Percentiles rank a stretch among this genome's conserved stretches.
These are phyloP conservation scores for Colletotrichum sp. DNA, from an alignment of 2,329 filamentous ascomycete species.

Conservation along the genomic window DNA sequence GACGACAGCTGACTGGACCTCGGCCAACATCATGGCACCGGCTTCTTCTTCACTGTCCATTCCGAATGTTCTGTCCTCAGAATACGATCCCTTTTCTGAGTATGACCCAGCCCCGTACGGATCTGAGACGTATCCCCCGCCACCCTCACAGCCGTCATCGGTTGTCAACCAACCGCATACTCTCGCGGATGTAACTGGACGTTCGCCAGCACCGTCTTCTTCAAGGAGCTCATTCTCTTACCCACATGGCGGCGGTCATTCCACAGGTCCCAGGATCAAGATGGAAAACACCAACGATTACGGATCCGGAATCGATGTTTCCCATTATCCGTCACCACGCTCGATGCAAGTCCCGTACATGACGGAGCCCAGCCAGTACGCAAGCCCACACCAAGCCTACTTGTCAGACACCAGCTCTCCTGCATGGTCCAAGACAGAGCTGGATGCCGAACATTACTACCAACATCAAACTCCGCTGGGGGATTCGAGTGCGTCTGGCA, in stretches of 20 bases:
- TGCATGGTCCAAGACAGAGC: slow-evolving; percentile 43
- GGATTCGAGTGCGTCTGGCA: slow-evolving; percentile 13
- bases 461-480: slow-evolving; percentile 13
- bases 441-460: slow-evolving; percentile 24
- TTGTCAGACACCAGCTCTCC: slow-evolving; percentile 22
- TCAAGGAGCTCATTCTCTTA: slow-evolving; percentile 4
- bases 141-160: slow-evolving; percentile 32
- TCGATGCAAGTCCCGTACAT: slow-evolving; percentile 36
- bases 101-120: slow-evolving; percentile 50
- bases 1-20: slow-evolving; percentile 48
- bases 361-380: slow-evolving; percentile 9
- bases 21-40: slow-evolving; percentile 41
- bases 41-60: slow-evolving; percentile 43
- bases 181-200: background rate
- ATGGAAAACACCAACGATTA: slow-evolving; percentile 41
- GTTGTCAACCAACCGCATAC: slow-evolving; percentile 21
- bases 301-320: slow-evolving; percentile 35
- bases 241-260: background rate
- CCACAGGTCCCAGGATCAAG: slow-evolving; percentile 37
- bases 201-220: slow-evolving; percentile 1
- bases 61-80: slow-evolving; percentile 50
- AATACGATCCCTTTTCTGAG: slow-evolving; percentile 55
- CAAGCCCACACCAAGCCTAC: slow-evolving; percentile 8
- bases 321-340: slow-evolving; percentile 46
- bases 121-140: slow-evolving; percentile 50